Percentiles rank a stretch among this genome's conserved stretches.
phyloP scores from a whole-genome alignment of 2,329 filamentous ascomycete genomes.

The Dothidotthia symphoricarpi region DNA sequence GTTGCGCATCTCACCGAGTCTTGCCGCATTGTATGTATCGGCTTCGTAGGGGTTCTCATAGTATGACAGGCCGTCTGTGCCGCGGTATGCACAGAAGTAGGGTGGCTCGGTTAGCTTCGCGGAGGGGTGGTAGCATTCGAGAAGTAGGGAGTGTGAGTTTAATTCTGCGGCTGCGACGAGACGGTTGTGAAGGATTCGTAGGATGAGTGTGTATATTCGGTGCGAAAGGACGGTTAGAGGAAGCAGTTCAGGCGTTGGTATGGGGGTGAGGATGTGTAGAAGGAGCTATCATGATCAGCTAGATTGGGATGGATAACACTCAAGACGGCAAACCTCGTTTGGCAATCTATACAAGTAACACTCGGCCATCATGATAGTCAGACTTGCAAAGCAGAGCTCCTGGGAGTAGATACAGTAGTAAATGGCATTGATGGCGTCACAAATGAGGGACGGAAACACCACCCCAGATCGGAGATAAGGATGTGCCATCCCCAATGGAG shows the following conservation, averaged over 20 bases:
- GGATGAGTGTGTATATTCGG: slow-evolving; percentile 62
- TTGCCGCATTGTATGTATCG: slow-evolving; percentile 23
- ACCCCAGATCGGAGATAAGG: not conserved
- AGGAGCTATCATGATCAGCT: slow-evolving; percentile 40
- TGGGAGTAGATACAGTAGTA: not conserved
- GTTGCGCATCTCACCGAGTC: slow-evolving; percentile 51
- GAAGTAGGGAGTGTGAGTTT: slow-evolving; percentile 64
- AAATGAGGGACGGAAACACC: no score
- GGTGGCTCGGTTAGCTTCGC: slow-evolving; percentile 67
- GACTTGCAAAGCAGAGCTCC: not conserved
- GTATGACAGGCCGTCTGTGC: slow-evolving; percentile 59
- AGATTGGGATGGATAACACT: not conserved
- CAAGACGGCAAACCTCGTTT: slow-evolving; percentile 33
- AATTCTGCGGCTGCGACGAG: slow-evolving; percentile 59
- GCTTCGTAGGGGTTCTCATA: slow-evolving; percentile 40
- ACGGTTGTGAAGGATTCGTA: slow-evolving; percentile 64
- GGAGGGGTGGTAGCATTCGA: slow-evolving; percentile 76
- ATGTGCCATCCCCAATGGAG: not conserved
- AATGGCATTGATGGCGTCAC: slow-evolving; percentile 2
- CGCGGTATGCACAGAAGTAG: slow-evolving; percentile 66
- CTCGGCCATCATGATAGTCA: slow-evolving; percentile 18
- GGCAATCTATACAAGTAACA: slow-evolving; percentile 39
- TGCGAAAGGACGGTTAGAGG: slow-evolving; percentile 59
- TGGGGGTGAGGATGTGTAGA: slow-evolving; percentile 43
- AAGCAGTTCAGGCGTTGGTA: slow-evolving; percentile 49